These are phyloP conservation scores for Pyronema domesticum DNA, from an alignment of 495 filamentous ascomycete genomes.

Conservation along the genomic window DNA sequence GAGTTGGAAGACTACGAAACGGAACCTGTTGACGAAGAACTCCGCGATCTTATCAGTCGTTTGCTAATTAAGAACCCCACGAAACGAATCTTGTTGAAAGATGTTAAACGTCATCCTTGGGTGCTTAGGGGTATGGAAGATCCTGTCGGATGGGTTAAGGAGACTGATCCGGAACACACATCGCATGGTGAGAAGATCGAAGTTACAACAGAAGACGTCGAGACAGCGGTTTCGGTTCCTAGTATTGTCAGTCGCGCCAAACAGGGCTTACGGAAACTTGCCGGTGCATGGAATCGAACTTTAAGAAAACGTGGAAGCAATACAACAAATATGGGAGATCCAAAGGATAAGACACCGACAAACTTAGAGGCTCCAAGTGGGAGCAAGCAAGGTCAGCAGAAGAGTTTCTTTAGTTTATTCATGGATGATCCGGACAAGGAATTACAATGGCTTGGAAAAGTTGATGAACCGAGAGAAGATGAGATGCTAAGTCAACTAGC, in stretches of 20 bases:
- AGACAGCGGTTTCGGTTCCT: slow-evolving; percentile 73
- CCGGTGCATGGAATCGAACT: slow-evolving; percentile 15
- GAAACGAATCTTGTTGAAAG: slow-evolving; percentile 69
- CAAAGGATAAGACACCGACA: slow-evolving; percentile 8
- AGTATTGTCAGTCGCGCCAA: slow-evolving; percentile 63
- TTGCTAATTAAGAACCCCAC: slow-evolving; percentile 79
- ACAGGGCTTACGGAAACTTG: slow-evolving; percentile 44
- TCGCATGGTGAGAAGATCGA: slow-evolving; percentile 80
- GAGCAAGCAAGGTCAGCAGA: slow-evolving; percentile 18
- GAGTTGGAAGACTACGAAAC: slow-evolving; percentile 55
- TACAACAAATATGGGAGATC: slow-evolving; percentile 11
- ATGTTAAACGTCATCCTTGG: slow-evolving; percentile 96
- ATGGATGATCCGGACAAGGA: slow-evolving; percentile 19
- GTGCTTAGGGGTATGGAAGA: slow-evolving; percentile 64
- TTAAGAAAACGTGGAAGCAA: slow-evolving; percentile 22
- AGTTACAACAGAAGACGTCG: slow-evolving; percentile 77
- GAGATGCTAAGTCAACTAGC: slow-evolving; percentile 13
- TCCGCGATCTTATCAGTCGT: slow-evolving; percentile 62
- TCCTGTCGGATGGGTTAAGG: slow-evolving; percentile 66
- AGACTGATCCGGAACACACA: slow-evolving; percentile 69
- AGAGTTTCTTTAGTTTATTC: slow-evolving; percentile 12
- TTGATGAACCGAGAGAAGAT: slow-evolving; percentile 13
- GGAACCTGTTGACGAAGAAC: slow-evolving; percentile 65
- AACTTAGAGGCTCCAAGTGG: slow-evolving; percentile 3
- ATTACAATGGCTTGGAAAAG: slow-evolving; percentile 21